These are phyloP conservation scores for Nyssa sinensis DNA, from an alignment of 148 eudicot species.

Conservation along the genomic window DNA sequence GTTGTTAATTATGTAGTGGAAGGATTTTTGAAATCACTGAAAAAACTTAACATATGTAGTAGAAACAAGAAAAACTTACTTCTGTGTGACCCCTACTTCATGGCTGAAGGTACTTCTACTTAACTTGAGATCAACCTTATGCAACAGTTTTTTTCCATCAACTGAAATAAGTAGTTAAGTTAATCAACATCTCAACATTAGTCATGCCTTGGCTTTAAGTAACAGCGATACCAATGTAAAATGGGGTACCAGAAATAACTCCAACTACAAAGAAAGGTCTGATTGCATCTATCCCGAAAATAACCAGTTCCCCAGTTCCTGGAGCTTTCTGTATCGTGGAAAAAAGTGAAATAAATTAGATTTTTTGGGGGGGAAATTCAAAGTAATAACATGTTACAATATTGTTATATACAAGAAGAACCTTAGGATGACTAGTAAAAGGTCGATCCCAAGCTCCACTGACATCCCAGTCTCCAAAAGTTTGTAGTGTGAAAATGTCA, in stretches of 20 bases:
- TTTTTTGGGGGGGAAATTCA: too few species aligned
- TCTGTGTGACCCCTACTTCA: conserved; percentile 41
- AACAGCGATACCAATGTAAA: too few species aligned
- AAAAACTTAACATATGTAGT: too few species aligned
- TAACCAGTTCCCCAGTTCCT: conserved; percentile 39
- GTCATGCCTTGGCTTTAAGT: too few species aligned
- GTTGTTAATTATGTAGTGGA: too few species aligned
- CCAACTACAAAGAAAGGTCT: conserved; percentile 39
- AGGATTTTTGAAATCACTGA: too few species aligned
- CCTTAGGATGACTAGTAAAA: conserved; percentile 54
- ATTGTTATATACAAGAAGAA: too few species aligned
- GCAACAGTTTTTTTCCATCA: conserved; percentile 40
- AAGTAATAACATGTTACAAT: too few species aligned
- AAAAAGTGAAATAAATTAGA: not conserved
- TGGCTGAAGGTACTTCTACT: conserved; percentile 37
- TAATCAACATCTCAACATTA: too few species aligned
- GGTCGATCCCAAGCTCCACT: conserved; percentile 40
- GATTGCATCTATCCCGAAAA: conserved; percentile 34
- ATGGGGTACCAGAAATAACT: conserved; percentile 34
- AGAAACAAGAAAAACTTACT: conserved; percentile 27
- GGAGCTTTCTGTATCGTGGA: conserved; percentile 33
- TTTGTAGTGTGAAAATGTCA: conserved; percentile 31
- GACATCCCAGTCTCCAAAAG: conserved; percentile 35
- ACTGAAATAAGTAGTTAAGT: conserved; percentile 21
- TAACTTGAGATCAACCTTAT: conserved; percentile 37